phyloP scores from a whole-genome alignment of 2,329 filamentous ascomycete species.

The Orbilia ellipsospora region DNA sequence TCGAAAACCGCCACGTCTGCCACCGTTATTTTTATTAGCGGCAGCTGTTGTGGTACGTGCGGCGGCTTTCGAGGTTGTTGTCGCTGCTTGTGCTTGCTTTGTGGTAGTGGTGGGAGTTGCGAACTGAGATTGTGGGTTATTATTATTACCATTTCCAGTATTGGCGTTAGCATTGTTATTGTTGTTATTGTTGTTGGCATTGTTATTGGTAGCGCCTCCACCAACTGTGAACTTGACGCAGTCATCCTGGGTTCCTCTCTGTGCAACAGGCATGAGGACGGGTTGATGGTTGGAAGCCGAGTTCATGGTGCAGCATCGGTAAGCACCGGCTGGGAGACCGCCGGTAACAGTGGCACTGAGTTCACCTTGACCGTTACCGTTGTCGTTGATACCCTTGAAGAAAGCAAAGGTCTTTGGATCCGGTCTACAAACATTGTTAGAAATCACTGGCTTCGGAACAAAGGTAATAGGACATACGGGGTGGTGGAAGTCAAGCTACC shows the following conservation, averaged over 20 bases:
- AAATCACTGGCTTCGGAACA: neutral
- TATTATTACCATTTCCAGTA: conserved; percentile 19
- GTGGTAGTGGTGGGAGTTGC: conserved; percentile 15
- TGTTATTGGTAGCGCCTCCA: conserved; percentile 26
- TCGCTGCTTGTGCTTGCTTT: conserved; percentile 9
- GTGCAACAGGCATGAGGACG: conserved; percentile 70
- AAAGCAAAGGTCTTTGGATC: conserved; percentile 65
- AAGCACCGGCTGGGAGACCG: conserved; percentile 66
- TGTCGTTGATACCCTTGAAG: conserved; percentile 71
- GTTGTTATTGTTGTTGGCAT: conserved; percentile 16
- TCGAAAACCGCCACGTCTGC: conserved; percentile 15
- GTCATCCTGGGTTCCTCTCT: conserved; percentile 69
- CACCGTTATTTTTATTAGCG: conserved; percentile 13
- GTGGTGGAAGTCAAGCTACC: conserved; percentile 62
- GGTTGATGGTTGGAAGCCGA: conserved; percentile 69
- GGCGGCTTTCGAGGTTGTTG: conserved; percentile 8
- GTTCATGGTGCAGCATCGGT: conserved; percentile 68
- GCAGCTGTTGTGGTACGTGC: neutral
- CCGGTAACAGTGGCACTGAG: conserved; percentile 64
- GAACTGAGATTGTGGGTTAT: conserved; percentile 25
- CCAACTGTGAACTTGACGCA: conserved; percentile 67
- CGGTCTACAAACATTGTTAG: conserved; percentile 54
- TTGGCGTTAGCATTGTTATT: conserved; percentile 22
- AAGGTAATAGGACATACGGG: conserved; percentile 56
- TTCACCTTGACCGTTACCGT: conserved; percentile 65